Evolutionary conservation across 208 protist genomes (phyloP).

Genomic region (Angomonas ambiguus): DNA sequence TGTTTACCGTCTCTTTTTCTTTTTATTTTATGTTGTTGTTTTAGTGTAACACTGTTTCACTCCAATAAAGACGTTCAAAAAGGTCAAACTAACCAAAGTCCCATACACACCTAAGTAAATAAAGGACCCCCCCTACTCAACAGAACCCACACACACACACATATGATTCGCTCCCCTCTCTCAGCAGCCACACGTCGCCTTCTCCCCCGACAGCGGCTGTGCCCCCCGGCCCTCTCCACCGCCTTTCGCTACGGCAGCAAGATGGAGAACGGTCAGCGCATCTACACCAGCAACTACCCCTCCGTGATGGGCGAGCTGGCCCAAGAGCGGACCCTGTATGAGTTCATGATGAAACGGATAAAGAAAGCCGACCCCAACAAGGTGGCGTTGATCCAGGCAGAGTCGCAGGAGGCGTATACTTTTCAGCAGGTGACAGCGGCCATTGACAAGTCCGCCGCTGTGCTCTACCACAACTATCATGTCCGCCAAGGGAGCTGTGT

Average conservation of each 20-base stretch:
- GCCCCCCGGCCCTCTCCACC: neutral
- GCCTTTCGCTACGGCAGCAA: neutral
- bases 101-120: too few relatives aligned
- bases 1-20: constrained; percentile 6
- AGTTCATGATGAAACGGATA: constrained; percentile 11
- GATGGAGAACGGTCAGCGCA: neutral
- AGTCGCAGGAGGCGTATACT: constrained; percentile 24
- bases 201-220: neutral
- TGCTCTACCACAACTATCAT: constrained; percentile 27
- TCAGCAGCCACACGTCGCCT: neutral
- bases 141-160: too few relatives aligned
- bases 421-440: constrained; percentile 22
- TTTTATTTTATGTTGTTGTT: too few relatives aligned
- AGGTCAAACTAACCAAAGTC: too few relatives aligned
- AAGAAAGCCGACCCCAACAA: neutral
- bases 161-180: neutral
- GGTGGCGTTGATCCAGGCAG: constrained; percentile 22
- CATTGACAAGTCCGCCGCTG: constrained; percentile 18
- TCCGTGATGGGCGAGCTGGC: constrained; percentile 16
- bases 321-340: constrained; percentile 21
- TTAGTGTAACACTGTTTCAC: too few relatives aligned
- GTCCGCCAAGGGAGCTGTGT: constrained; percentile 3
- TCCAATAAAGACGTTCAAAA: too few relatives aligned
- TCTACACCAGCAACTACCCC: constrained; percentile 16
- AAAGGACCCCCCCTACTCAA: too few relatives aligned